phyloP scores from a whole-genome alignment of 2,329 filamentous ascomycete species.

The Aciculosporium take region DNA sequence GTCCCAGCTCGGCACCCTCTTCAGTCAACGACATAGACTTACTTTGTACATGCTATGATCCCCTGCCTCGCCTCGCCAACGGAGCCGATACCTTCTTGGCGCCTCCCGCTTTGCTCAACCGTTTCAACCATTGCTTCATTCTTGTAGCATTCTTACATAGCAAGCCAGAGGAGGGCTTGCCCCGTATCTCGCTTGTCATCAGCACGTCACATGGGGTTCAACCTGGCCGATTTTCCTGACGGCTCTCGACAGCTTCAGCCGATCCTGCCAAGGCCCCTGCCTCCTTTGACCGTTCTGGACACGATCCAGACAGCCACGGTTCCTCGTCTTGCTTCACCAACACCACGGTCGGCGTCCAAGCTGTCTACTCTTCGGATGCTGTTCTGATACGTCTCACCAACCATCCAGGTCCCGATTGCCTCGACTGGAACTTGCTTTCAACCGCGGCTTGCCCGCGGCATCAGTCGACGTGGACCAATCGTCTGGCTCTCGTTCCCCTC shows the following conservation, averaged over 20 bases:
- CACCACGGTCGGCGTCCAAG: neutral
- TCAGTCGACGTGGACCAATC: conserved; percentile 27
- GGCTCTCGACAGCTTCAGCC: neutral
- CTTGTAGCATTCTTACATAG: neutral
- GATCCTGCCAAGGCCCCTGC: neutral
- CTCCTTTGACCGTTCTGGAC: neutral
- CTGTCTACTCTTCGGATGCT: conserved; percentile 8
- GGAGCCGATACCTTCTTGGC: neutral
- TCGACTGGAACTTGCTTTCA: conserved; percentile 5
- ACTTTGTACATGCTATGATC: neutral
- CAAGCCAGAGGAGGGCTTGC: neutral
- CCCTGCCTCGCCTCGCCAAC: neutral
- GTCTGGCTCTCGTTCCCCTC: conserved; percentile 18
- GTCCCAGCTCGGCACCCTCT: conserved; percentile 1
- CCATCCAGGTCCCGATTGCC: conserved; percentile 1
- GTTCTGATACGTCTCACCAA: neutral
- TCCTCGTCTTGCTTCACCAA: neutral
- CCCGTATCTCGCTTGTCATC: neutral
- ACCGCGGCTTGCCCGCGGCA: conserved; percentile 28
- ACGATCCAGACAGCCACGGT: neutral
- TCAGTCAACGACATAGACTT: conserved; percentile 2
- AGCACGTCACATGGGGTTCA: conserved; percentile 1
- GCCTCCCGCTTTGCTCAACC: neutral
- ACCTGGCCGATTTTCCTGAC: neutral
- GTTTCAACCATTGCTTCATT: neutral